Percentiles rank a stretch among this genome's conserved stretches.
These are phyloP conservation scores for Warburgia ugandensis DNA, from an alignment of 164 flowering plant species.

Conservation along the genomic window DNA sequence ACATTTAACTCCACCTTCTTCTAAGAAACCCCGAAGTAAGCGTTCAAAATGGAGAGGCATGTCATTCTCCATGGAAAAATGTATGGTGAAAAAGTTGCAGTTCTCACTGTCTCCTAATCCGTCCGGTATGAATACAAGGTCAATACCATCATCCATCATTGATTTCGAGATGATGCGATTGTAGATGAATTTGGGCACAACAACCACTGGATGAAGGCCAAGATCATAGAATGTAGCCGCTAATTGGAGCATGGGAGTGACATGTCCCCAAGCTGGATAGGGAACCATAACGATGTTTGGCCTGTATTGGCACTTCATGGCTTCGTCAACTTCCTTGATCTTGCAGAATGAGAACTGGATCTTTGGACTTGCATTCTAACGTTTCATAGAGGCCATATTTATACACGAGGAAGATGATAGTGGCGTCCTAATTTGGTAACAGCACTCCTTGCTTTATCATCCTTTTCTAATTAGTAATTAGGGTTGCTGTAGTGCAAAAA, in stretches of 20 bases:
- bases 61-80: conserved; percentile 50
- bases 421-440: too few relatives aligned
- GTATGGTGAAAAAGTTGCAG: conserved; percentile 49
- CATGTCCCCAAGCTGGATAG: conserved; percentile 88
- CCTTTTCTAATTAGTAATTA: too few relatives aligned
- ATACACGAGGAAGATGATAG: too few relatives aligned
- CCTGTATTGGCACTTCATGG: conserved; percentile 21
- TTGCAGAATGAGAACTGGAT: too few relatives aligned
- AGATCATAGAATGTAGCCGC: conserved; percentile 28
- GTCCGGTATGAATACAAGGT: conserved; percentile 35
- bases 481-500: too few relatives aligned
- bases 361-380: too few relatives aligned
- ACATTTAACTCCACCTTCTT: conserved; percentile 31
- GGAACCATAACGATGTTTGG: conserved; percentile 54
- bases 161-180: conserved; percentile 10
- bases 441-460: too few relatives aligned
- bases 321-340: too few relatives aligned
- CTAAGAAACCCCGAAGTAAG: conserved; percentile 17
- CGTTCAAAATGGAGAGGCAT: conserved; percentile 52
- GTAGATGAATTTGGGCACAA: conserved; percentile 54
- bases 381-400: too few relatives aligned
- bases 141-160: conserved; percentile 9
- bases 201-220: conserved; percentile 40
- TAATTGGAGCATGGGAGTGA: conserved; percentile 71
- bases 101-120: conserved; percentile 27